Conservation (phyloP, 2,329 filamentous ascomycete species). For the Phaeoacremonium minimum region DNA sequence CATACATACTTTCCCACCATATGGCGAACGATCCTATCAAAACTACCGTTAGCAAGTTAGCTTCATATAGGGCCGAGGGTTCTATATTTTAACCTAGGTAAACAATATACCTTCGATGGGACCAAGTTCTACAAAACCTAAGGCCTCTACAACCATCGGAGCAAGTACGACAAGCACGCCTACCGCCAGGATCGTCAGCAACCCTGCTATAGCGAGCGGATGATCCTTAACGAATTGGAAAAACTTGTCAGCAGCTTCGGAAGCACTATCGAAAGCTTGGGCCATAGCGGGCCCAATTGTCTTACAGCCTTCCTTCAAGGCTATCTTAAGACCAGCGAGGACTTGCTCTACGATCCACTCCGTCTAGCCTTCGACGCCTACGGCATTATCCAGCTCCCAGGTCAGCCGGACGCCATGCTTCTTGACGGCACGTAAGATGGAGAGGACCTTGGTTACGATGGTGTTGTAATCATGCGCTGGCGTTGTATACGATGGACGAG, state of each 20-base stretch:
- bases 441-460: neutral
- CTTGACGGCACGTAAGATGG: neutral
- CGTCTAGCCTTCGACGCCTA: constrained; percentile 20
- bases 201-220: constrained; percentile 15
- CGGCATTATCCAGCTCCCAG: constrained; percentile 11
- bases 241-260: constrained; percentile 15
- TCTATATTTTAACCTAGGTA: neutral
- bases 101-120: neutral
- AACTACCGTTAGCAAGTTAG: neutral
- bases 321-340: constrained; percentile 18
- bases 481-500: neutral
- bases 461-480: neutral
- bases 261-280: constrained; percentile 18
- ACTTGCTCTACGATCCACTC: constrained; percentile 21
- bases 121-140: neutral
- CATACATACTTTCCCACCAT: constrained; percentile 28
- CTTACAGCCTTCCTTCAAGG: constrained; percentile 14
- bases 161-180: neutral
- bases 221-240: constrained; percentile 21
- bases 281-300: constrained; percentile 17
- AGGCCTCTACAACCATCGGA: neutral
- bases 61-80: neutral
- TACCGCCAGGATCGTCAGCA: constrained; percentile 1
- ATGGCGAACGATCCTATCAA: constrained; percentile 27
- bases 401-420: neutral